Evolutionary conservation across 192 early-diverging fungal species (phyloP).

Genomic region (Paraglomus occultum): DNA sequence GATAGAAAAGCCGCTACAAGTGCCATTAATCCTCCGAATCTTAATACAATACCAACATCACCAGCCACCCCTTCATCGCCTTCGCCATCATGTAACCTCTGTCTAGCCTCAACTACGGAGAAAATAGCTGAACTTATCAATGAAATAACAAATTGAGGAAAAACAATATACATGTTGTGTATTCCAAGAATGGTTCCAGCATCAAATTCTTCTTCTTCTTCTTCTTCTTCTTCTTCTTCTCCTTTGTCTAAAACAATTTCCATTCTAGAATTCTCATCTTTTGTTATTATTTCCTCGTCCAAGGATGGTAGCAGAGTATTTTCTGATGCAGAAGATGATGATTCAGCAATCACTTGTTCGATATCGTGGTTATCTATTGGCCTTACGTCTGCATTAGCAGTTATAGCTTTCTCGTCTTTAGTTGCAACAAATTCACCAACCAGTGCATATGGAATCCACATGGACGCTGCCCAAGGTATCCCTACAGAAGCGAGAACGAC

Average conservation of each 20-base stretch:
- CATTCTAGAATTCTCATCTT: not conserved
- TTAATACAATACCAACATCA: slow-evolving; percentile 62
- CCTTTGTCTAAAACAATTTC: not conserved
- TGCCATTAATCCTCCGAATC: slow-evolving; percentile 70
- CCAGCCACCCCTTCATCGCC: slow-evolving; percentile 31
- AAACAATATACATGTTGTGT: slow-evolving; percentile 92
- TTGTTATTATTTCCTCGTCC: not conserved
- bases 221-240: slow-evolving; percentile 2
- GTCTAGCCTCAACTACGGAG: slow-evolving; percentile 36
- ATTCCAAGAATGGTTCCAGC: slow-evolving; percentile 85
- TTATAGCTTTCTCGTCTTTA: not conserved
- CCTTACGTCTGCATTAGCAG: not conserved
- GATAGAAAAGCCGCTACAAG: slow-evolving; percentile 64
- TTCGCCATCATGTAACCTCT: slow-evolving; percentile 10
- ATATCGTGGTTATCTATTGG: slow-evolving; percentile 5
- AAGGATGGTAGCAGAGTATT: too few relatives aligned
- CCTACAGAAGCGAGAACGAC: slow-evolving; percentile 72
- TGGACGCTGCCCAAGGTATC: slow-evolving; percentile 82
- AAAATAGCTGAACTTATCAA: slow-evolving; percentile 50
- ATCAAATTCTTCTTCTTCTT: slow-evolving; percentile 26
- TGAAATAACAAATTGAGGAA: slow-evolving; percentile 87
- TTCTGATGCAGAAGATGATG: slow-evolving; percentile 10
- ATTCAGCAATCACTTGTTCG: not conserved
- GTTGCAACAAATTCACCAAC: slow-evolving; percentile 72
- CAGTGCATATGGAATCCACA: slow-evolving; percentile 94